These are phyloP conservation scores for Annulohypoxylon truncatum DNA, from an alignment of 2,329 filamentous ascomycete genomes.

Conservation along the genomic window DNA sequence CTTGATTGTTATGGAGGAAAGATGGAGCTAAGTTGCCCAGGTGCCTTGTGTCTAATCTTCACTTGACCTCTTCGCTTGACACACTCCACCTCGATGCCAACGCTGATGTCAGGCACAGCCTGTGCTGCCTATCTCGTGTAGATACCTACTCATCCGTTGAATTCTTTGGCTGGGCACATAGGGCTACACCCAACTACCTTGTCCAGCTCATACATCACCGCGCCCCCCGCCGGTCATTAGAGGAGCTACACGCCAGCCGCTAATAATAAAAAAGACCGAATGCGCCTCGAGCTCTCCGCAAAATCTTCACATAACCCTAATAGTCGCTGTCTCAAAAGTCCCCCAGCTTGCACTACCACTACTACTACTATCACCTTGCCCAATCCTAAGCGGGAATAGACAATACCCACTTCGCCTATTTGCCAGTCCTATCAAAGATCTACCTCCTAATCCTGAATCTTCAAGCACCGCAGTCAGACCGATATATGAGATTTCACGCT, in stretches of 20 bases:
- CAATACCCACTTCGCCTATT: slow-evolving; percentile 41
- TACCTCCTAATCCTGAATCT: slow-evolving; percentile 42
- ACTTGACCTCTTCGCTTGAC: slow-evolving; percentile 41
- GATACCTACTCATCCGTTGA: slow-evolving; percentile 31
- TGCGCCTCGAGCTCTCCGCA: slow-evolving; percentile 43
- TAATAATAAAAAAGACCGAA: slow-evolving; percentile 46
- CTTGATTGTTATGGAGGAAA: slow-evolving; percentile 45
- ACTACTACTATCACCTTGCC: slow-evolving; percentile 42
- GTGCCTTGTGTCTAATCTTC: slow-evolving; percentile 37
- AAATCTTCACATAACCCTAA: slow-evolving; percentile 42
- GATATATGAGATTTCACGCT: slow-evolving; percentile 41
- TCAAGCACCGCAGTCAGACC: slow-evolving; percentile 47
- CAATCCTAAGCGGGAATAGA: slow-evolving; percentile 47
- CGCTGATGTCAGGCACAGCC: slow-evolving; percentile 37
- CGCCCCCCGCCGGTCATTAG: slow-evolving; percentile 36
- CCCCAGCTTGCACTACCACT: slow-evolving; percentile 48
- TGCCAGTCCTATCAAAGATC: slow-evolving; percentile 42
- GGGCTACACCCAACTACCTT: slow-evolving; percentile 45
- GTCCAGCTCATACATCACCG: slow-evolving; percentile 39
- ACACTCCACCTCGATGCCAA: slow-evolving; percentile 36
- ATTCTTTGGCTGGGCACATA: slow-evolving; percentile 38
- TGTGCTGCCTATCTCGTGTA: slow-evolving; percentile 35
- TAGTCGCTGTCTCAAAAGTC: slow-evolving; percentile 49
- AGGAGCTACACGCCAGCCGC: slow-evolving; percentile 29
- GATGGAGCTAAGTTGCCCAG: slow-evolving; percentile 37